Evolutionary conservation across 257 asterid species (phyloP).

Genomic region (Solanum ahanhuiri): DNA sequence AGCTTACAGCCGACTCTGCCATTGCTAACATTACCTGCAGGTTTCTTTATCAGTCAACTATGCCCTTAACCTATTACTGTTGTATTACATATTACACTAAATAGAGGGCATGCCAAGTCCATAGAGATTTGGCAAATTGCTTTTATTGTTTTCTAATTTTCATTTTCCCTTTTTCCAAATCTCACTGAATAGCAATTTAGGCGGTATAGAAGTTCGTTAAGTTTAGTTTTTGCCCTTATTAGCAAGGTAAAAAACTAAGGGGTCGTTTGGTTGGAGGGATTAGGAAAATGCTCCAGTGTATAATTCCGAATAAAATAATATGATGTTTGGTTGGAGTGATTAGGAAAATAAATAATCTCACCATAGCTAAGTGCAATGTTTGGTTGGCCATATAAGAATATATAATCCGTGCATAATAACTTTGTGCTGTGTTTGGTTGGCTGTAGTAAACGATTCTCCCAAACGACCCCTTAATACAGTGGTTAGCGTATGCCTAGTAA

Average conservation of each 20-base stretch:
- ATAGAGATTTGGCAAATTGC: background rate
- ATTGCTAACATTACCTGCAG: slow-evolving; percentile 97
- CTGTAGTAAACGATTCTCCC: background rate
- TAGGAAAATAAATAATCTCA: background rate
- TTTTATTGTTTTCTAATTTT: background rate
- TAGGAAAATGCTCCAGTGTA: background rate
- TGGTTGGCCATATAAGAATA: background rate
- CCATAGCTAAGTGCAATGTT: background rate
- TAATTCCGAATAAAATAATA: background rate
- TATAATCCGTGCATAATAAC: background rate
- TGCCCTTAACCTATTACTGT: background rate
- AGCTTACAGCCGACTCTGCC: slow-evolving; percentile 90
- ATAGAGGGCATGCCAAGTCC: background rate
- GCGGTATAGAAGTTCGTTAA: background rate
- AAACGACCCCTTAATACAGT: background rate
- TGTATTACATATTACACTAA: background rate
- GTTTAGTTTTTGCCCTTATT: background rate
- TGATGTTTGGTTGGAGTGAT: background rate
- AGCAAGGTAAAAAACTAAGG: background rate
- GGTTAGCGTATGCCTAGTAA: background rate
- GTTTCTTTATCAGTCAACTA: slow-evolving; percentile 11
- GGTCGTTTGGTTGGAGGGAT: background rate
- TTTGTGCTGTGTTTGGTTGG: background rate
- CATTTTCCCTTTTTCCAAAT: background rate
- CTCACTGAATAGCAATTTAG: background rate